Conservation (phyloP, 2,329 filamentous ascomycete genomes). For the Lecanicillium sp. region DNA sequence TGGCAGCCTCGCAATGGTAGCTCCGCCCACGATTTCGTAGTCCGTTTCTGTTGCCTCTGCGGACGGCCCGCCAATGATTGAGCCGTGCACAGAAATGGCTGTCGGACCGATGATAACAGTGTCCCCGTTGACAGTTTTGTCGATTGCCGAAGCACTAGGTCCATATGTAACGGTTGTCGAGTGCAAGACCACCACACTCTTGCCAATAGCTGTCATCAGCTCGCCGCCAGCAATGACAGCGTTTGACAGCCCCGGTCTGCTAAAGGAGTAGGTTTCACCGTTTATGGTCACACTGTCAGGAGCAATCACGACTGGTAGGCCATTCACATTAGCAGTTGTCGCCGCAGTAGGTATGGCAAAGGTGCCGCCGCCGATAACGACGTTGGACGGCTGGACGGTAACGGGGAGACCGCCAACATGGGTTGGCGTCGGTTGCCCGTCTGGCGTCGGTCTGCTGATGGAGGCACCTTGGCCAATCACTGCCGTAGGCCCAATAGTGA, state of each 20-base stretch:
- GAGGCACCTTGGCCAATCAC: slow-evolving; percentile 37
- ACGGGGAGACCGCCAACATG: slow-evolving; percentile 33
- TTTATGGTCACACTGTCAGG: slow-evolving; percentile 27
- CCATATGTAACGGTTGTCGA: slow-evolving; percentile 40
- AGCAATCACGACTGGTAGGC: slow-evolving; percentile 25
- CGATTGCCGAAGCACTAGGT: slow-evolving; percentile 20
- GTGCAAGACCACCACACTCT: slow-evolving; percentile 30
- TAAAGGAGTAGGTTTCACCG: slow-evolving; percentile 29
- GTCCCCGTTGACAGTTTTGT: slow-evolving; percentile 39
- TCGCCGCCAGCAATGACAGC: slow-evolving; percentile 41
- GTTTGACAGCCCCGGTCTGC: slow-evolving; percentile 26
- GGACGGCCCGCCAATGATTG: slow-evolving; percentile 33
- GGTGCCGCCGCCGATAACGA: slow-evolving; percentile 33
- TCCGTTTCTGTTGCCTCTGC: slow-evolving; percentile 28
- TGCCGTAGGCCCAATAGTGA: slow-evolving; percentile 39
- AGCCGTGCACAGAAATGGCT: slow-evolving; percentile 32
- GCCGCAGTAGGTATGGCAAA: slow-evolving; percentile 31
- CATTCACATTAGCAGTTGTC: slow-evolving; percentile 25
- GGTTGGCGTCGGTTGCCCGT: slow-evolving; percentile 22
- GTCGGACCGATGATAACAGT: slow-evolving; percentile 41
- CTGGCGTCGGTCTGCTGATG: slow-evolving; percentile 31
- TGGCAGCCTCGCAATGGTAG: slow-evolving; percentile 42
- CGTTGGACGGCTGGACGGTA: slow-evolving; percentile 30
- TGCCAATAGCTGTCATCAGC: slow-evolving; percentile 35
- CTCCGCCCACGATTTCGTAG: slow-evolving; percentile 43